Conservation (phyloP, 768 basidiomycete species). For the Lentinula raphanica region DNA sequence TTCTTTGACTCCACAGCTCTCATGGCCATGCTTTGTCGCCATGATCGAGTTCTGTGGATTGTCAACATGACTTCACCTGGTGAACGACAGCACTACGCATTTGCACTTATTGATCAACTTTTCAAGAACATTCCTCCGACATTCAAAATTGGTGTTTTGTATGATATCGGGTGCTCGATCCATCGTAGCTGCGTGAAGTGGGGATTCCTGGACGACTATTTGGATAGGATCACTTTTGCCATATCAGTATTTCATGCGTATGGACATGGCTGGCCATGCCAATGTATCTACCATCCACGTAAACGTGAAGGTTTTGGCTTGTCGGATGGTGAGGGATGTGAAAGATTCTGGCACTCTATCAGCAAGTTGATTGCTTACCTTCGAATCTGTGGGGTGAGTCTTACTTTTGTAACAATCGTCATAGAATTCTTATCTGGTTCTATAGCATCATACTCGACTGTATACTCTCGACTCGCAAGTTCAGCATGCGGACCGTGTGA, state of each 20-base stretch:
- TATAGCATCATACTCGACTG: neutral
- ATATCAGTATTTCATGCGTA: slow-evolving; percentile 34
- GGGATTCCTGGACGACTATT: slow-evolving; percentile 19
- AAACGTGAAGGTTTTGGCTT: slow-evolving; percentile 19
- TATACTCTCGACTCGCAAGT: neutral
- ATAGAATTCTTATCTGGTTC: neutral
- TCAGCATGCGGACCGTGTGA: too few species aligned
- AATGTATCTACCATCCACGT: slow-evolving; percentile 30
- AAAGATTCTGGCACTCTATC: slow-evolving; percentile 20
- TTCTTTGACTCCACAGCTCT: too few species aligned
- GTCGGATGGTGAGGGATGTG: slow-evolving; percentile 22
- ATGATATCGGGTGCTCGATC: slow-evolving; percentile 33
- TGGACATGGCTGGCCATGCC: slow-evolving; percentile 35
- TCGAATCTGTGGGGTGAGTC: slow-evolving; percentile 14
- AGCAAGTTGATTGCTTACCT: slow-evolving; percentile 15
- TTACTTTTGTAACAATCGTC: neutral
- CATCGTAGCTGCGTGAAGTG: slow-evolving; percentile 21
- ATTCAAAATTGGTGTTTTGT: slow-evolving; percentile 20
- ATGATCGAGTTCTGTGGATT: slow-evolving; percentile 28
- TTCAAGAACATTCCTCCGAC: slow-evolving; percentile 26
- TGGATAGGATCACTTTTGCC: slow-evolving; percentile 20
- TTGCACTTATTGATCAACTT: slow-evolving; percentile 25
- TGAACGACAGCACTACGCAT: slow-evolving; percentile 26
- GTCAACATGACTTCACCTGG: slow-evolving; percentile 32
- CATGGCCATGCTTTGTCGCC: slow-evolving; percentile 33